Base-by-base conservation (phyloP, 2,329 filamentous ascomycete species). In the Fusarium oxysporum region DNA sequence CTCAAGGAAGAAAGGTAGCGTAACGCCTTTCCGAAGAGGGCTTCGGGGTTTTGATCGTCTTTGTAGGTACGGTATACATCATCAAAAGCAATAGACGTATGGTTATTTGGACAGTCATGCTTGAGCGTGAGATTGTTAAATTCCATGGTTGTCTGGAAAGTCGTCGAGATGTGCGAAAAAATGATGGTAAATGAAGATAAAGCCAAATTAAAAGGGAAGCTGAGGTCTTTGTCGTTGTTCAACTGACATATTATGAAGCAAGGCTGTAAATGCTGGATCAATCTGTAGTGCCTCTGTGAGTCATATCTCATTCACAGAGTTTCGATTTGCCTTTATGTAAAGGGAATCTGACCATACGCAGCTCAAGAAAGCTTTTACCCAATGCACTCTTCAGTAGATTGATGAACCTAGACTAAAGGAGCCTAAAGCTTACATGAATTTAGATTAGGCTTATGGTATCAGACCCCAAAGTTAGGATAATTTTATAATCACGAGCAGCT, bases 211-310 rank as follows among this genome's bases (percentile, higher is more conserved):
- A 6, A 11, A 10, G 4, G 4, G 23, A 28, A 28, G 23, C 11
- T 2, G 17, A 28, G 0, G 6, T 28, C 11, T 21, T 6, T 3
- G 16, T 28, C 16, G 5, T 6, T 28, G 8, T 10, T 28, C 5
- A 2, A 21, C 5, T 10, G 6, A 28, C 4, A 28, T 28, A 28
- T 14, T 6, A 6, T 45, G 14, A n/a, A n/a, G 9, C 5, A n/a
- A 32, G 7, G 9, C 10, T 17, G 2, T 8, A n/a, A n/a, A 32
- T 6, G 5, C 10, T 16, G 6, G 0, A 3, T n/a, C 6, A 1
- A 12, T 32, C 0, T 32, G 21, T n/a, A 25, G 23, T 25, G 23
- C 23, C 23, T 25, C 23, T 25, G 23, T 25, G 23, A 25, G 23
- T 25, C 23, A 25, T 25, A 25, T 25, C 23, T 25, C 23, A 25